Evolutionary conservation across 331 rosid species (phyloP), one percentile per base, ranked within the genome.

Genomic region (Spiraea crenata): DNA sequence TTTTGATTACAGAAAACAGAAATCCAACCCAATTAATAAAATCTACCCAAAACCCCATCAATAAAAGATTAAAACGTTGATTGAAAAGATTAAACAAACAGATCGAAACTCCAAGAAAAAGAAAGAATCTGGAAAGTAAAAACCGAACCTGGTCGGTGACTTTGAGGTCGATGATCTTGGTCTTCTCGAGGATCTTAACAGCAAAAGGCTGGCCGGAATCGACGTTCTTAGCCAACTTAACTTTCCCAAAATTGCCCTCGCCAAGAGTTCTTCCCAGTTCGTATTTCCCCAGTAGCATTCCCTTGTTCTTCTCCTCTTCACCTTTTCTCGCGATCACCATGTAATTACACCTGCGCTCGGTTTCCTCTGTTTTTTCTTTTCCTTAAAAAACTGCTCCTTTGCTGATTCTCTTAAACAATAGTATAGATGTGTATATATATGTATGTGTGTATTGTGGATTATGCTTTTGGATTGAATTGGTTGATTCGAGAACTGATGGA

Each of bases 181-280:
- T 85, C 89, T 91, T 95, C 39, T 95, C 88, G 4, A 95, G 66
- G 56, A 91, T 86, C 86, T 95, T 95, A 70, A 95, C 80, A 5
- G 99, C 99, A 60, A 82, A 86, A 42, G 74, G 56, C 11, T 82
- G 84, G 7, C 84, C 92, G 15, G 96, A 77, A 25, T 78, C 86
- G 12, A 77, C 68, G 81, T 91, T 74, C 66, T 39, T 81, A 0
- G 96, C 99, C 7, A 91, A 80, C 67, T 91, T 95, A 0, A 95
- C 99, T 73, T 95, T 91, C 0, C 96, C 99, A 49, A 95, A 91
- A 81, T 89, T 95, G 9, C 99, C 99, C 58, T 95, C 93, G 1
- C 99, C 99, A 0, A 95, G 81, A 34, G 85, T 95, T 74, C 84
- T 82, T n/a, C 99, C 99, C 64, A 95, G 70, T 62, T 86, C 90